These are phyloP conservation scores for Staphylotrichum tortipilum DNA, from an alignment of 495 filamentous ascomycete species.

Conservation along the genomic window DNA sequence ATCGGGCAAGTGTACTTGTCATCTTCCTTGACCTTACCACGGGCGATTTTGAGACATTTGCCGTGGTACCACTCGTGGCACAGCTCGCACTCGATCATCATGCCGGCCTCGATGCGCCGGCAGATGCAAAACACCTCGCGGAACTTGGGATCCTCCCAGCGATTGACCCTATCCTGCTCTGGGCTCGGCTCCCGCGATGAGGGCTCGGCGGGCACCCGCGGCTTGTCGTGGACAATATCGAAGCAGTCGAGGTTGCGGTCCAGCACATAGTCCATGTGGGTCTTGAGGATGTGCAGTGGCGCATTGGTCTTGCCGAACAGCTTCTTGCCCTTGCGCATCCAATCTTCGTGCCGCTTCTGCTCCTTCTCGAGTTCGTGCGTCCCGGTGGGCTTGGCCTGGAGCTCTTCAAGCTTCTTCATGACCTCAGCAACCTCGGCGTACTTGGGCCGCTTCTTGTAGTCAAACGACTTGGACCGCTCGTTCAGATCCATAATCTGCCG, in stretches of 20 bases:
- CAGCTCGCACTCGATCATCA: slow-evolving; percentile 99
- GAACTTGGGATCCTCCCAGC: slow-evolving; percentile 43
- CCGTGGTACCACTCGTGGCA: slow-evolving; percentile 99
- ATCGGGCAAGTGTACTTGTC: slow-evolving; percentile 98
- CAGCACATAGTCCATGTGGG: slow-evolving; percentile 88
- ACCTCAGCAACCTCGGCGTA: slow-evolving; percentile 88
- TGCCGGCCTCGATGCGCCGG: slow-evolving; percentile 81
- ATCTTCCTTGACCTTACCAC: slow-evolving; percentile 95
- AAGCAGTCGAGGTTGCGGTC: slow-evolving; percentile 86
- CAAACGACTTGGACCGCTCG: slow-evolving; percentile 62
- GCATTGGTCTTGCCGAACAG: slow-evolving; percentile 98
- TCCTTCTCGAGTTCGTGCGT: slow-evolving; percentile 91
- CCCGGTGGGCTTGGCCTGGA: slow-evolving; percentile 85
- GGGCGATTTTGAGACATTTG: slow-evolving; percentile 95
- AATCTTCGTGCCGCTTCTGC: slow-evolving; percentile 93
- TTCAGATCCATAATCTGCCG: slow-evolving; percentile 73
- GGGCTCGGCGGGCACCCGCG: slow-evolving; percentile 83
- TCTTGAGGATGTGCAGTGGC: slow-evolving; percentile 84
- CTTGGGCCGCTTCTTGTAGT: slow-evolving; percentile 72
- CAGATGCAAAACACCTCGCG: slow-evolving; percentile 97
- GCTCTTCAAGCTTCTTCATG: slow-evolving; percentile 73
- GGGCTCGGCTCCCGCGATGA: slow-evolving; percentile 79
- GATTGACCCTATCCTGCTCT: slow-evolving; percentile 43
- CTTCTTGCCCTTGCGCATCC: slow-evolving; percentile 98
- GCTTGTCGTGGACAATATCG: slow-evolving; percentile 75